Conservation (phyloP, 1,284 basidiomycete genomes). For the Phellopilus nigrolimitatus region DNA sequence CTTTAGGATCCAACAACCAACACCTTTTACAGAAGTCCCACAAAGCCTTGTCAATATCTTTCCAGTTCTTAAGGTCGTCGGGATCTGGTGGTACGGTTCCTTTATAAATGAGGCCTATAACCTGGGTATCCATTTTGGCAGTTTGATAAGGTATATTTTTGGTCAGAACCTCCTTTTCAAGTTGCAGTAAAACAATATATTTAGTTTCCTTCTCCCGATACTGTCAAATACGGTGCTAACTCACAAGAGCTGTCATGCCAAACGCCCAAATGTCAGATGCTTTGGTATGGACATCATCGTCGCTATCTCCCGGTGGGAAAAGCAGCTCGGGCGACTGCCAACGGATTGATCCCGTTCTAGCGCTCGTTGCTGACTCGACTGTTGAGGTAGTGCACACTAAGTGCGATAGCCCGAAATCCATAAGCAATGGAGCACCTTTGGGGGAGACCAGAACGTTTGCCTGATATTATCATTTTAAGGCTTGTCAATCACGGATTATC, state of each 20-base stretch:
- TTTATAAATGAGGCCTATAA: no score
- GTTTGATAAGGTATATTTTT: no score
- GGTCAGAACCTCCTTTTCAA: no score
- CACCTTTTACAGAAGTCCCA: no score
- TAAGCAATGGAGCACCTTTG: not conserved
- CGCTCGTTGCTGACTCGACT: not conserved
- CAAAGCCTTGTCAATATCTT: no score
- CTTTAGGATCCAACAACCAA: no score
- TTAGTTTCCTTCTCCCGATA: no score
- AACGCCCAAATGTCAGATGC: slow-evolving; percentile 5
- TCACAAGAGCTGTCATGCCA: slow-evolving; percentile 1
- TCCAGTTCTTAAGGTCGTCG: no score
- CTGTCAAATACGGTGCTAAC: no score
- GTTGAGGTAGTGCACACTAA: not conserved
- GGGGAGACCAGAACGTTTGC: slow-evolving; percentile 2
- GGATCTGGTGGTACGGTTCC: no score
- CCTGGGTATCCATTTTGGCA: no score
- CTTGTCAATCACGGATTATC: not conserved
- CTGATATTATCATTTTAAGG: not conserved
- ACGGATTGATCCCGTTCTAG: not conserved
- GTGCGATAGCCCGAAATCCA: slow-evolving; percentile 2
- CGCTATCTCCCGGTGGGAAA: not conserved
- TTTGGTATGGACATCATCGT: not conserved
- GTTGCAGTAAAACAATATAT: no score
- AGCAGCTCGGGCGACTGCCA: slow-evolving; percentile 1